Evolutionary conservation across 805 yeast genomes (phyloP), one percentile per base, ranked within the genome.

Genomic region (Sugiyamaella lignohabitans): DNA sequence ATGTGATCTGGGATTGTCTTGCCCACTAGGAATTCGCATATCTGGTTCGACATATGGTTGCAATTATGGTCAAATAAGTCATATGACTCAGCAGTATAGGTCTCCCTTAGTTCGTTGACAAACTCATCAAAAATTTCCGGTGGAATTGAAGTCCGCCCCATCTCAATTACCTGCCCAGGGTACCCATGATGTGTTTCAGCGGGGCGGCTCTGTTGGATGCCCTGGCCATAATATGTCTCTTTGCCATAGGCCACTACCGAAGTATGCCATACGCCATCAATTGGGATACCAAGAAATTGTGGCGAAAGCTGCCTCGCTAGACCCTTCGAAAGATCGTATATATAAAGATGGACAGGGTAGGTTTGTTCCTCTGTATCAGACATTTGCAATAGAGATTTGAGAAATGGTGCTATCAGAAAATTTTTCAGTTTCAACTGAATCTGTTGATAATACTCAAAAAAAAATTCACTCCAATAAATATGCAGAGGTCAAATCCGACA

Each of bases 181-280:
- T 51, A 44, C 0, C 87, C 87, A 52, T 79, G 78, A 54, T 79
- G 78, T 19, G 85, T 74, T 20, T 53, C 56, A 0, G 83, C 86
- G 0, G 84, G 79, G 1, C 56, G 52, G 10, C 64, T 53, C 30
- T 66, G 68, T 30, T 70, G 66, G 39, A 82, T 77, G 14, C 85
- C 86, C 35, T 72, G 72, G 48, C 82, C 84, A 44, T 76, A 79
- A 56, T 72, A 81, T 52, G 73, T 69, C 55, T 81, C 87, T 43
- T 66, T 67, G n/a, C 70, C 73, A 53, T 71, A 68, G 17, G 75
- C 69, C 1, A 79, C 74, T 5, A 69, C 61, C 1, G 79, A 71
- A 0, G 86, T 80, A 59, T 81, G 87, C 69, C 81, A 82, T 4
- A 81, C 72, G 11, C 86, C 87, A 23, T 80, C 84, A 5, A 78